Evolutionary conservation across 208 protist genomes (phyloP).

Genomic region (Trypanosoma melophagium): DNA sequence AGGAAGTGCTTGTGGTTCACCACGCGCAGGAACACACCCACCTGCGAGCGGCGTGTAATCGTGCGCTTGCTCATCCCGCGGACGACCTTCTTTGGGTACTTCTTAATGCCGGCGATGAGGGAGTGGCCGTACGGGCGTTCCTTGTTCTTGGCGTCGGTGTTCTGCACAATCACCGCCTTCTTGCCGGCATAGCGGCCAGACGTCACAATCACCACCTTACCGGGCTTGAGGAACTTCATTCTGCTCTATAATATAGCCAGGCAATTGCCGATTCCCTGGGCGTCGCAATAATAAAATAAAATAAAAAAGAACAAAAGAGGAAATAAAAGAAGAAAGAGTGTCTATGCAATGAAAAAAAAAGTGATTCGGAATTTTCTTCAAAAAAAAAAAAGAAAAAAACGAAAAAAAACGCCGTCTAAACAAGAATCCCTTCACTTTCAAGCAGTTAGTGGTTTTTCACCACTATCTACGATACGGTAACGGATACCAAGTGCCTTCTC

Average conservation of each 20-base stretch:
- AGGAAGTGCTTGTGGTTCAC: slow-evolving; percentile 99
- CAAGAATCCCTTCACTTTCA: background rate
- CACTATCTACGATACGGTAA: slow-evolving; percentile 23
- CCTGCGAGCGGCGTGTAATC: slow-evolving; percentile 89
- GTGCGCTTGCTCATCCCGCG: slow-evolving; percentile 94
- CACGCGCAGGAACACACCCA: slow-evolving; percentile 97
- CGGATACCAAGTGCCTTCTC: slow-evolving; percentile 21
- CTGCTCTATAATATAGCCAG: slow-evolving; percentile 30
- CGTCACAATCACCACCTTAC: slow-evolving; percentile 97
- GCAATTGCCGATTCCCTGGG: slow-evolving; percentile 5
- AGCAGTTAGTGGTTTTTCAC: background rate
- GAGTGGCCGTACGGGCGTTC: slow-evolving; percentile 94
- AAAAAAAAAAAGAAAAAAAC: background rate
- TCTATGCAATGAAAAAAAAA: background rate
- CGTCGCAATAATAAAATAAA: background rate
- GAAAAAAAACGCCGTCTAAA: background rate
- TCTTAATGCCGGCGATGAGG: slow-evolving; percentile 95
- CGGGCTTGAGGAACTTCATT: slow-evolving; percentile 95
- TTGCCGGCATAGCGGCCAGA: slow-evolving; percentile 96
- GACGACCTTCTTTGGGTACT: slow-evolving; percentile 94
- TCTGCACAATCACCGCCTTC: slow-evolving; percentile 98
- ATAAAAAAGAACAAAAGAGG: slow-evolving; percentile 18
- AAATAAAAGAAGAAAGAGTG: slow-evolving; percentile 19
- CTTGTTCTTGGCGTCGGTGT: slow-evolving; percentile 89
- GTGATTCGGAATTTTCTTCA: background rate